Conservation (phyloP, 2,329 filamentous ascomycete genomes). For the Coleophoma eucalyptorum region DNA sequence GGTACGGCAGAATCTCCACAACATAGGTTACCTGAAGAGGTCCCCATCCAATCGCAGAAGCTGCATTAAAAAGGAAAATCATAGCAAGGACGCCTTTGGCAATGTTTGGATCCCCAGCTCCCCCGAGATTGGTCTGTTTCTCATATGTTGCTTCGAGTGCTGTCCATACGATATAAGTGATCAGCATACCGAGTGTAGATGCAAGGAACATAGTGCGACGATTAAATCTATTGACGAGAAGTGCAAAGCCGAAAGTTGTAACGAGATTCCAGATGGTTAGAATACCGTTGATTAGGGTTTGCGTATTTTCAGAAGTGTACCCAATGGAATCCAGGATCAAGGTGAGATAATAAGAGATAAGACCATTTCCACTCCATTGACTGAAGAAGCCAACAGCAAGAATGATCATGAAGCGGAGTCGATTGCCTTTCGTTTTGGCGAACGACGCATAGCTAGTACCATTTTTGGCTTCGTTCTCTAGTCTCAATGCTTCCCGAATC, state of each 20-base stretch:
- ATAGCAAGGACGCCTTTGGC: conserved; percentile 15
- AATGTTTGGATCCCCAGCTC: conserved; percentile 4
- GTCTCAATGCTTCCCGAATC: conserved; percentile 11
- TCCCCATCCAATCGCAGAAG: neutral
- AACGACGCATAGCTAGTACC: conserved; percentile 18
- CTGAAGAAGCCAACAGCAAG: conserved; percentile 11
- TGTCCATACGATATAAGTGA: conserved; percentile 16
- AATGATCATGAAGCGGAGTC: conserved; percentile 15
- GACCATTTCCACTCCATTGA: conserved; percentile 18
- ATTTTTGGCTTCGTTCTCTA: conserved; percentile 29
- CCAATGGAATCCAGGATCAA: conserved; percentile 18
- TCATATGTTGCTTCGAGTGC: conserved; percentile 17
- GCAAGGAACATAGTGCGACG: conserved; percentile 15
- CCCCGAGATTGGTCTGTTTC: conserved; percentile 2
- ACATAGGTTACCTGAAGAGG: neutral
- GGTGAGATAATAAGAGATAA: conserved; percentile 18
- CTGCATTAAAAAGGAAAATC: conserved; percentile 1
- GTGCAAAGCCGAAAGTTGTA: conserved; percentile 13
- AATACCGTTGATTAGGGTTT: conserved; percentile 18
- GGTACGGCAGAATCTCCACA: neutral
- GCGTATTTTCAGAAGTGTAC: conserved; percentile 9
- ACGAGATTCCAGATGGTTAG: conserved; percentile 16
- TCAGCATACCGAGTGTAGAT: conserved; percentile 12
- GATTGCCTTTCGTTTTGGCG: conserved; percentile 17
- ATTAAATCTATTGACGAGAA: conserved; percentile 16